Percentiles rank a stretch among this genome's conserved stretches.
These are phyloP conservation scores for Trichophyton rubrum DNA, from an alignment of 2,329 filamentous ascomycete species.

Conservation along the genomic window DNA sequence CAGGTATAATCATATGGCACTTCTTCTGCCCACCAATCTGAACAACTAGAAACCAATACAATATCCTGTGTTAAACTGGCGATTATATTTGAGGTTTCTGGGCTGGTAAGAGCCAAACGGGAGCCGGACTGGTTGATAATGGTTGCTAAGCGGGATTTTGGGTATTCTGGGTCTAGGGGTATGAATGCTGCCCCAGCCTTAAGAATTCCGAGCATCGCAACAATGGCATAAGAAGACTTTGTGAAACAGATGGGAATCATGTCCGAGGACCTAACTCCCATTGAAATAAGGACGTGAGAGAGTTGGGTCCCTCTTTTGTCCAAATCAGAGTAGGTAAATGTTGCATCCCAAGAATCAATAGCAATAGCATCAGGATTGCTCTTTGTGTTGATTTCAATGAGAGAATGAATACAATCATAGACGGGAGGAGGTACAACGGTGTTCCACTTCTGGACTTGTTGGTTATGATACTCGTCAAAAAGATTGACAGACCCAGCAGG, in stretches of 20 bases:
- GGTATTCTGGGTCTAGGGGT: conserved; percentile 7
- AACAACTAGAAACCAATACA: neutral
- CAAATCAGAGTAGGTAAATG: conserved; percentile 11
- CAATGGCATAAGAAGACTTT: conserved; percentile 10
- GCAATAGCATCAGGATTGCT: conserved; percentile 11
- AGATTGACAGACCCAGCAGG: neutral
- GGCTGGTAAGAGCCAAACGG: neutral
- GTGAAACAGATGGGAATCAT: conserved; percentile 11
- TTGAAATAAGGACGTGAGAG: conserved; percentile 11
- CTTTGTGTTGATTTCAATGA: neutral
- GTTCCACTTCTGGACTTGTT: conserved; percentile 17
- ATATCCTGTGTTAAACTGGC: neutral
- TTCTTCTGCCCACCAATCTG: neutral
- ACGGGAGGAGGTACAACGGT: conserved; percentile 11
- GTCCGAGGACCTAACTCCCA: conserved; percentile 22
- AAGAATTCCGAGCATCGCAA: conserved; percentile 11
- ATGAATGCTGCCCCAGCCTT: conserved; percentile 13
- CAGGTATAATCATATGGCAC: conserved; percentile 6
- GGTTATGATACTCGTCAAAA: neutral
- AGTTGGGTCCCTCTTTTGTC: conserved; percentile 11
- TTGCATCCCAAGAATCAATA: conserved; percentile 15
- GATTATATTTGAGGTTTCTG: neutral
- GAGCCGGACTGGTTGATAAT: neutral
- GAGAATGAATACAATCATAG: neutral
- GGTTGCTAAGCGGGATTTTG: conserved; percentile 5